Evolutionary conservation across 2,329 filamentous ascomycete genomes (phyloP).

Genomic region (Lojkania enalia): DNA sequence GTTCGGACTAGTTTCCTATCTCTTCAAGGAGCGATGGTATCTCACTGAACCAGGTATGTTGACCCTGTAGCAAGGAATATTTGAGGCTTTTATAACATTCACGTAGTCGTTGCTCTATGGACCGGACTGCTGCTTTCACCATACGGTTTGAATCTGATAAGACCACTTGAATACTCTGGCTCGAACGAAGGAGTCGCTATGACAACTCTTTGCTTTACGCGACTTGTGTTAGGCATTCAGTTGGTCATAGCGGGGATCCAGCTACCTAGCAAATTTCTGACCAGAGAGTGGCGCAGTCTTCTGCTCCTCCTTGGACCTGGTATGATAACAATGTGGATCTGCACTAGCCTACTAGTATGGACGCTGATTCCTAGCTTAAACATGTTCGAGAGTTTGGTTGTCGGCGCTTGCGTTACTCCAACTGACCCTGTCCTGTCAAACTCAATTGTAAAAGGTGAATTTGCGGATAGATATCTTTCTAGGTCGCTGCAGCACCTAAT

Average conservation of each 20-base stretch:
- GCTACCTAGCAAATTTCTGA: slow-evolving; percentile 76
- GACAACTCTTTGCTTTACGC: slow-evolving; percentile 73
- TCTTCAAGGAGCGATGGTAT: slow-evolving; percentile 84
- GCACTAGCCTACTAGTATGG: slow-evolving; percentile 75
- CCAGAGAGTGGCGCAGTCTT: slow-evolving; percentile 73
- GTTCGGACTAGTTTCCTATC: slow-evolving; percentile 82
- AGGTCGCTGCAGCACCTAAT: slow-evolving; percentile 69
- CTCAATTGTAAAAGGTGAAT: slow-evolving; percentile 85
- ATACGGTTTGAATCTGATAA: slow-evolving; percentile 70
- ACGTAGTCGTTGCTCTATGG: slow-evolving; percentile 73
- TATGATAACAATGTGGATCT: slow-evolving; percentile 82
- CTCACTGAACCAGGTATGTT: neutral
- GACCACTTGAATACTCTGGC: slow-evolving; percentile 69
- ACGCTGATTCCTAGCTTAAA: slow-evolving; percentile 67
- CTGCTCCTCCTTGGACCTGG: slow-evolving; percentile 75
- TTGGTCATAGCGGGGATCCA: slow-evolving; percentile 83
- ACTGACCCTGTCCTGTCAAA: slow-evolving; percentile 84
- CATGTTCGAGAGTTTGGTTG: slow-evolving; percentile 59
- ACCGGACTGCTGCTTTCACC: slow-evolving; percentile 75
- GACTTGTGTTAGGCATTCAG: slow-evolving; percentile 82
- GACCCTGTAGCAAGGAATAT: neutral
- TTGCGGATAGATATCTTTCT: slow-evolving; percentile 83
- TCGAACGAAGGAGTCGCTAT: too few species aligned
- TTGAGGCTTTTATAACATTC: neutral
- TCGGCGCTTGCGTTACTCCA: slow-evolving; percentile 82